Evolutionary conservation across 2,329 filamentous ascomycete species (phyloP).

Genomic region (Arthrobotrys megalospora): DNA sequence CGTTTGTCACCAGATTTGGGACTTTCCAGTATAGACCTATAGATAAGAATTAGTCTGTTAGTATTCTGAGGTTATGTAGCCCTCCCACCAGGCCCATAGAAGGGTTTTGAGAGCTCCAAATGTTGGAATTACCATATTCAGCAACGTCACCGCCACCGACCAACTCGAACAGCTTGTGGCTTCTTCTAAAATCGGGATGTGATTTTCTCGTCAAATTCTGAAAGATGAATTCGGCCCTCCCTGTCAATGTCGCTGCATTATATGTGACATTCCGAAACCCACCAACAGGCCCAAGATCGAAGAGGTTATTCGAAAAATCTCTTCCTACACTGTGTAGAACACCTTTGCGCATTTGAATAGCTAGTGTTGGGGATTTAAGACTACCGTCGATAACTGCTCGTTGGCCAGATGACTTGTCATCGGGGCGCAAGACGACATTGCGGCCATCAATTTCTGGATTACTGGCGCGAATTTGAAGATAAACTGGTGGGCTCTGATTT

Average conservation of each 20-base stretch:
- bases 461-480: conserved; percentile 48
- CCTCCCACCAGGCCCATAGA: too few species aligned
- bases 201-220: conserved; percentile 45
- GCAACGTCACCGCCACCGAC: conserved; percentile 46
- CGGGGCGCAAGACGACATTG: conserved; percentile 50
- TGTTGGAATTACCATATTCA: conserved; percentile 35
- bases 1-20: conserved; percentile 41
- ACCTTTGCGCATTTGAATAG: conserved; percentile 49
- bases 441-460: conserved; percentile 53
- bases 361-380: conserved; percentile 37
- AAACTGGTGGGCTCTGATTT: conserved; percentile 53
- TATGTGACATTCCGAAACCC: conserved; percentile 53
- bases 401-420: conserved; percentile 19
- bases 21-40: conserved; percentile 42
- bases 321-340: conserved; percentile 25
- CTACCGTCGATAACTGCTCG: conserved; percentile 37
- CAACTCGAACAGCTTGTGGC: conserved; percentile 40
- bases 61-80: too few species aligned
- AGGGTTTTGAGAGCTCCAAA: neutral
- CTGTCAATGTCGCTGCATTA: conserved; percentile 42
- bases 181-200: conserved; percentile 42
- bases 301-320: conserved; percentile 55
- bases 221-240: conserved; percentile 51
- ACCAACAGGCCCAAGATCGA: conserved; percentile 52
- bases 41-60: neutral